These are phyloP conservation scores for Trametes sp. DNA, from an alignment of 1,284 basidiomycete genomes.

Conservation along the genomic window DNA sequence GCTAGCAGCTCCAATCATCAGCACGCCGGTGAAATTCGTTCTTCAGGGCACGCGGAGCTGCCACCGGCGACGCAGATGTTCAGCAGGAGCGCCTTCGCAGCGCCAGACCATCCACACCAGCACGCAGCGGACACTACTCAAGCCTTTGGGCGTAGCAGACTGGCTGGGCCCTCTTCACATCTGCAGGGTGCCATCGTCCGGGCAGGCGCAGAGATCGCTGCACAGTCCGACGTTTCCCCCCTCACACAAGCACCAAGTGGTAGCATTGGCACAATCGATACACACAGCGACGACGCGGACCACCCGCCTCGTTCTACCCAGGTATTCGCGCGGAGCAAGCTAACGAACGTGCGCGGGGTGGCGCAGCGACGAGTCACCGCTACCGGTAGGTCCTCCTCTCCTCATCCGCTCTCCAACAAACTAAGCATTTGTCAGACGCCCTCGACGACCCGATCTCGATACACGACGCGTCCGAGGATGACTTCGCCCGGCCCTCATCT, in stretches of 20 bases:
- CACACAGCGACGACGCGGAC: constrained; percentile 16
- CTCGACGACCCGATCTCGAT: constrained; percentile 23
- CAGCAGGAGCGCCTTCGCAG: constrained; percentile 45
- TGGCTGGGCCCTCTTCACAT: constrained; percentile 22
- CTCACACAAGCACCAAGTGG: constrained; percentile 24
- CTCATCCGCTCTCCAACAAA: not conserved
- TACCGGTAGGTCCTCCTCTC: not conserved
- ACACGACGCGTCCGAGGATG: constrained; percentile 28
- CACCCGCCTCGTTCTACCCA: constrained; percentile 44
- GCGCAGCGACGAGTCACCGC: not conserved
- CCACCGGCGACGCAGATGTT: constrained; percentile 53
- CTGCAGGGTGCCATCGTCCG: constrained; percentile 14
- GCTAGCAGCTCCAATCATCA: not conserved
- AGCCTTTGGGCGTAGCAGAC: constrained; percentile 36
- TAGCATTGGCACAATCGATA: not conserved
- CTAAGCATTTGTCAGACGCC: constrained; percentile 1
- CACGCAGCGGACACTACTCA: constrained; percentile 31
- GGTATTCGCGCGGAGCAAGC: constrained; percentile 48
- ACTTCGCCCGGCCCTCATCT: constrained; percentile 11
- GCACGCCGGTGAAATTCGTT: not conserved
- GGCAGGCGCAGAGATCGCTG: constrained; percentile 24
- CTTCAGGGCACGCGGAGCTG: not conserved
- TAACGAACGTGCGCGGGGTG: constrained; percentile 13
- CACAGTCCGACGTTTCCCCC: constrained; percentile 25
- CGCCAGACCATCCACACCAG: not conserved